phyloP scores from a whole-genome alignment of 495 filamentous ascomycete species.

The Penicillium verhagenii region DNA sequence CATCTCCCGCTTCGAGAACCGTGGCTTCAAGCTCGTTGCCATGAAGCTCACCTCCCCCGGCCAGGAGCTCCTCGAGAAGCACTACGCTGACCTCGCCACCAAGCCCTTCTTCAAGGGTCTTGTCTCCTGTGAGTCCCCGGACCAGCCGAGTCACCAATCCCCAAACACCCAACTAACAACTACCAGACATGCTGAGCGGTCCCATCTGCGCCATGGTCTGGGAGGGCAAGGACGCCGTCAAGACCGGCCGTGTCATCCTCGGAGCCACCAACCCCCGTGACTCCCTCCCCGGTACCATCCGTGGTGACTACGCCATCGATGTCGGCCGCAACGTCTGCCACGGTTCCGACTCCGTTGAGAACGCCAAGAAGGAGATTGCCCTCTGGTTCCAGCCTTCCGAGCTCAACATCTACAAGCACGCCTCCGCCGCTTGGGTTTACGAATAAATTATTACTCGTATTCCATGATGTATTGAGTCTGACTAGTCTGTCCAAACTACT shows the following conservation, averaged over 20 bases:
- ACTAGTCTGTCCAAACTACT: constrained; percentile 12
- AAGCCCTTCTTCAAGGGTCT: constrained; percentile 98
- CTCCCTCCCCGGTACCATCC: constrained; percentile 93
- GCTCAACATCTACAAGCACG: constrained; percentile 72
- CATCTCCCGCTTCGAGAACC: constrained; percentile 93
- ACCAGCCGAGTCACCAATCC: neutral
- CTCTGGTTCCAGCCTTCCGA: constrained; percentile 94
- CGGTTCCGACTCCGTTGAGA: constrained; percentile 97
- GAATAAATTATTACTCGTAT: constrained; percentile 59
- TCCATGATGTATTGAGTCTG: constrained; percentile 14
- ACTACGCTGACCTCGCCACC: constrained; percentile 87
- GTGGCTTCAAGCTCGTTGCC: constrained; percentile 96
- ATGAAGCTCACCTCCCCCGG: constrained; percentile 88
- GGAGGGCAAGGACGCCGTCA: constrained; percentile 96
- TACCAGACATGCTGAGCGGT: constrained; percentile 89
- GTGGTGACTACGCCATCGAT: constrained; percentile 80
- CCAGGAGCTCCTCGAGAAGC: constrained; percentile 93
- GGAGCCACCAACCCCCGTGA: constrained; percentile 97
- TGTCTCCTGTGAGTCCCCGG: constrained; percentile 66
- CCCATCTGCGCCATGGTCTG: constrained; percentile 99
- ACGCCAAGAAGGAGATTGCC: constrained; percentile 97
- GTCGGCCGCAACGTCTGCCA: constrained; percentile 99
- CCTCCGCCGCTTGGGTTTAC: constrained; percentile 89
- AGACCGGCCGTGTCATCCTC: constrained; percentile 92
- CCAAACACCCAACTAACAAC: constrained; percentile 11